These are phyloP conservation scores for Dryas drummondii DNA, from an alignment of 306 rosid species.

Conservation along the genomic window DNA sequence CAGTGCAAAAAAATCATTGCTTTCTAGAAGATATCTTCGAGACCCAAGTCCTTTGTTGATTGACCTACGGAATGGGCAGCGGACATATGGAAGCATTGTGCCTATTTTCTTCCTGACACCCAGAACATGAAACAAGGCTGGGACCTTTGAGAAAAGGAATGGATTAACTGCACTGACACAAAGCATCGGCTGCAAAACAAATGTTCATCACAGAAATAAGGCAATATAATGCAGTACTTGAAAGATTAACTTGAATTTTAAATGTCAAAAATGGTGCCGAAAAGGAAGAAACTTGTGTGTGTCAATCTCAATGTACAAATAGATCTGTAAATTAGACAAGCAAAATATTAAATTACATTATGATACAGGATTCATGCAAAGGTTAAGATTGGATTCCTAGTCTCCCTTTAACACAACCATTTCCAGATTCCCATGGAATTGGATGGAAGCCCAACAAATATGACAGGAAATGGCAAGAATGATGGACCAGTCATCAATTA, in stretches of 20 bases:
- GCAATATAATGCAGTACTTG: background rate
- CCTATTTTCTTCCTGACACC: conserved; percentile 82
- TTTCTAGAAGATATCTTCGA: conserved; percentile 83
- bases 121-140: conserved; percentile 82
- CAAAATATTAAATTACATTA: background rate
- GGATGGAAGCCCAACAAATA: background rate
- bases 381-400: background rate
- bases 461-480: background rate
- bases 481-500: background rate
- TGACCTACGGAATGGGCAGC: conserved; percentile 78
- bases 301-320: background rate
- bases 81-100: conserved; percentile 77
- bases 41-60: conserved; percentile 81
- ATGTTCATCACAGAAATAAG: conserved; percentile 27
- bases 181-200: conserved; percentile 95
- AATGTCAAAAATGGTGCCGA: background rate
- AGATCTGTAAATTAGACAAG: background rate
- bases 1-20: conserved; percentile 94
- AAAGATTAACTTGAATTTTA: background rate
- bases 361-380: background rate
- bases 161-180: conserved; percentile 99
- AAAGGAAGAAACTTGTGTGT: background rate
- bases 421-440: conserved; percentile 6
- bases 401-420: background rate
- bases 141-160: conserved; percentile 90